Evolutionary conservation across 83 land plant genomes (phyloP).

Genomic region (Thuja plicata): DNA sequence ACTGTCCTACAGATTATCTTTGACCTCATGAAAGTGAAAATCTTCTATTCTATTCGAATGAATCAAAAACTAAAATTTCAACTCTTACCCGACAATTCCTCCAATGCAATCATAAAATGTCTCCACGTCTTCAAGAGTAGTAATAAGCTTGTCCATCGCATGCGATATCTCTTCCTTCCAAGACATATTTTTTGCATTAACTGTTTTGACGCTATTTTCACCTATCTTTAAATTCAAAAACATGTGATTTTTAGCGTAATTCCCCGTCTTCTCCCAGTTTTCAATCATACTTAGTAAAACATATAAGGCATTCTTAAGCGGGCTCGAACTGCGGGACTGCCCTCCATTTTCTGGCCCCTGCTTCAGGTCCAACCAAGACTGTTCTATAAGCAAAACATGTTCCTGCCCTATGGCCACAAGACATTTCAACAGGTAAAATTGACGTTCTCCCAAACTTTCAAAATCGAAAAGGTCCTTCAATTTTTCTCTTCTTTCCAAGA

Average conservation of each 20-base stretch:
- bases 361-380: conserved; percentile 15
- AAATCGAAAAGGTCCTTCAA: conserved; percentile 12
- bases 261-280: conserved; percentile 27
- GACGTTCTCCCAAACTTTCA: conserved; percentile 23
- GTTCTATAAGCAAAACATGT: conserved; percentile 42
- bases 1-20: too few relatives aligned
- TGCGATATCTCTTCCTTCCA: not conserved
- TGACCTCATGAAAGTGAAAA: too few relatives aligned
- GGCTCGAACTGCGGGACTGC: conserved; percentile 19
- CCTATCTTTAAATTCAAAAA: not conserved
- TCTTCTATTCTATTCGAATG: not conserved
- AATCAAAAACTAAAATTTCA: not conserved
- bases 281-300: conserved; percentile 49
- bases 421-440: conserved; percentile 71
- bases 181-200: not conserved
- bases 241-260: not conserved
- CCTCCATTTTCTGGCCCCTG: conserved; percentile 6
- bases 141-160: conserved; percentile 48
- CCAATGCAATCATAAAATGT: conserved; percentile 94
- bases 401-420: conserved; percentile 84
- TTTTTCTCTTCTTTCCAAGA: conserved; percentile 21
- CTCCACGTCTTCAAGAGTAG: conserved; percentile 65
- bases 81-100: conserved; percentile 87
- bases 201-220: not conserved
- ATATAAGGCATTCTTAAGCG: conserved; percentile 40